These are phyloP conservation scores for Boletus subparvulus DNA, from an alignment of 768 basidiomycete genomes.

Conservation along the genomic window DNA sequence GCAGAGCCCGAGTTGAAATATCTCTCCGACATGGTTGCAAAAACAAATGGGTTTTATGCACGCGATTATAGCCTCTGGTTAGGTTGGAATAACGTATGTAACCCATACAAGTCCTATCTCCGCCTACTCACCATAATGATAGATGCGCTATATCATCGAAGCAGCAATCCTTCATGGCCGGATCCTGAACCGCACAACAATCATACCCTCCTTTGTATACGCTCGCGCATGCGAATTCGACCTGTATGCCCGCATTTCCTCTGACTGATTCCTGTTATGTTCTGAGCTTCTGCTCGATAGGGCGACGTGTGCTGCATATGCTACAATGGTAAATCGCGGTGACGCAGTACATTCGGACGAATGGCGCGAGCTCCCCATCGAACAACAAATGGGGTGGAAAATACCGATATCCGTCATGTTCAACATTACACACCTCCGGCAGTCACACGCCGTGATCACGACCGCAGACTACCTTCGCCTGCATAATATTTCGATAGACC, in stretches of 20 bases:
- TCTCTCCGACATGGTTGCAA: conserved; percentile 35
- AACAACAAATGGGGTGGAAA: conserved; percentile 37
- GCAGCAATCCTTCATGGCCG: conserved; percentile 43
- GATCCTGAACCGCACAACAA: conserved; percentile 42
- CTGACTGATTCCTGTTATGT: background rate
- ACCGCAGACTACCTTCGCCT: conserved; percentile 43
- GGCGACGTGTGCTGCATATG: conserved; percentile 39
- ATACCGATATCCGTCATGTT: conserved; percentile 42
- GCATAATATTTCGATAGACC: conserved; percentile 33
- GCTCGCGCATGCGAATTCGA: conserved; percentile 45
- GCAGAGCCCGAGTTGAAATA: conserved; percentile 29
- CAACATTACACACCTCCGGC: conserved; percentile 40
- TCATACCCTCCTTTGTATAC: conserved; percentile 48
- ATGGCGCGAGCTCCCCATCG: conserved; percentile 40
- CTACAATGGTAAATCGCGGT: conserved; percentile 46
- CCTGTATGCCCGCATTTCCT: conserved; percentile 15
- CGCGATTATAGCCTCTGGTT: conserved; percentile 48
- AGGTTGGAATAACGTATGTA: conserved; percentile 49
- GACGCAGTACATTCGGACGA: conserved; percentile 40
- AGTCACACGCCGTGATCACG: conserved; percentile 38
- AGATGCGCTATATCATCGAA: conserved; percentile 53
- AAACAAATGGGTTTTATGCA: conserved; percentile 44
- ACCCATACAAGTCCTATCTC: background rate
- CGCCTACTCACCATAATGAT: background rate
- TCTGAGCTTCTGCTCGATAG: conserved; percentile 14